These are phyloP conservation scores for Anthracocystis setariae DNA, from an alignment of 1,284 basidiomycete species.

Conservation along the genomic window DNA sequence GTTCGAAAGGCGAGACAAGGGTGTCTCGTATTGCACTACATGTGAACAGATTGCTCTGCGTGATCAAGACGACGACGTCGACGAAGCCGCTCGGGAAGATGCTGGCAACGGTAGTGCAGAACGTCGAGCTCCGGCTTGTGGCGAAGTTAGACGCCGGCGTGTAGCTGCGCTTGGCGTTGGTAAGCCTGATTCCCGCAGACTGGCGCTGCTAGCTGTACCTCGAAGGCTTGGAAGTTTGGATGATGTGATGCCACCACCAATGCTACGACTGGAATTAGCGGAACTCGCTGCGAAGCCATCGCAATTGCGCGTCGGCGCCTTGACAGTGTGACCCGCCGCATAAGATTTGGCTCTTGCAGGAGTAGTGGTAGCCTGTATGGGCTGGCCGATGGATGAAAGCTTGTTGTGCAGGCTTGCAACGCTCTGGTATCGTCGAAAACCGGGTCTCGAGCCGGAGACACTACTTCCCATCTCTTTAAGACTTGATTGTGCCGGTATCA, in stretches of 20 bases:
- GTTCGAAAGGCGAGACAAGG: too few species aligned
- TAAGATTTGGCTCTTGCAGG: background rate
- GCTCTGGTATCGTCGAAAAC: constrained; percentile 23
- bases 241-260: constrained; percentile 8
- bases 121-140: background rate
- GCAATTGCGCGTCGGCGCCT: constrained; percentile 6
- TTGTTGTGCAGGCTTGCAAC: constrained; percentile 8
- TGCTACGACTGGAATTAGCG: constrained; percentile 12
- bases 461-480: background rate
- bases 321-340: background rate
- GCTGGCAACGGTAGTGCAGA: constrained; percentile 10
- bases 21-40: too few species aligned
- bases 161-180: background rate
- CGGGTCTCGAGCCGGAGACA: background rate
- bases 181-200: constrained; percentile 8
- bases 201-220: constrained; percentile 14
- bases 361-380: background rate
- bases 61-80: too few species aligned
- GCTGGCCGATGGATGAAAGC: background rate
- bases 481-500: background rate
- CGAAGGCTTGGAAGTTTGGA: constrained; percentile 39
- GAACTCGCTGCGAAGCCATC: constrained; percentile 12
- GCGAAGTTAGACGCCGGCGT: constrained; percentile 2
- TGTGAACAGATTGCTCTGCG: too few species aligned
- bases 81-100: background rate